Base-by-base conservation (phyloP, 2,329 filamentous ascomycete species). In the Penicillium sp. region DNA sequence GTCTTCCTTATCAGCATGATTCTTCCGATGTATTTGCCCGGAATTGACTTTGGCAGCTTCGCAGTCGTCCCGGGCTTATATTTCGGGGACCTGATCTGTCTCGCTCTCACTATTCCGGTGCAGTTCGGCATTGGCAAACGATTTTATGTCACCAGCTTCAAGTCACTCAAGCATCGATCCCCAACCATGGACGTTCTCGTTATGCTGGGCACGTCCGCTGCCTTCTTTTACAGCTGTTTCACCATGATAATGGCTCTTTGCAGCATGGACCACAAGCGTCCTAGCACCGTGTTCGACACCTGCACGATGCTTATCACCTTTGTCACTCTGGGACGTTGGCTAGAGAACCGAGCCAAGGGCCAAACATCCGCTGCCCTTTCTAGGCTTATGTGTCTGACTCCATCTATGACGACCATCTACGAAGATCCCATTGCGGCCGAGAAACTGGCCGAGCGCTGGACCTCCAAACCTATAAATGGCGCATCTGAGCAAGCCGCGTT, bases 291-390 rank as follows among this genome's bases (percentile, higher is more conserved):
- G 16, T 99, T 99, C 67, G 94, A 99, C 70, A 99, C 94, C 1
- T 97, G 92, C 75, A 96, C 92, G 22, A 99, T 97, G 94, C 82
- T 99, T 50, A 92, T 99, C 72, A 96, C 92, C 0, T 97, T 99
- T 71, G 91, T 97, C 72, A 92, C 89, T 1, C 78, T 99, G 3
- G 91, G 94, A 4, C 87, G 94, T 35, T 99, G 89, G 77, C 77
- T 99, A 18, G 94, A 99, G 75, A 99, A 97, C 71, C 81, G 87
- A 18, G 94, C 94, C 50, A 99, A 97, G 77, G 94, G 94, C 0
- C 90, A 97, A 76, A 99, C 94, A 0, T 97, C 92, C 5, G 94
- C 90, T 70, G 94, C 94, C 0, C 82, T 99, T 3, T 97, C 93
- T 8, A 85, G 88, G 24, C 84, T 99, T 34, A 99, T 99, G 94